phyloP scores from a whole-genome alignment of 2,329 filamentous ascomycete species.

The Phyllosticta capitalensis region DNA sequence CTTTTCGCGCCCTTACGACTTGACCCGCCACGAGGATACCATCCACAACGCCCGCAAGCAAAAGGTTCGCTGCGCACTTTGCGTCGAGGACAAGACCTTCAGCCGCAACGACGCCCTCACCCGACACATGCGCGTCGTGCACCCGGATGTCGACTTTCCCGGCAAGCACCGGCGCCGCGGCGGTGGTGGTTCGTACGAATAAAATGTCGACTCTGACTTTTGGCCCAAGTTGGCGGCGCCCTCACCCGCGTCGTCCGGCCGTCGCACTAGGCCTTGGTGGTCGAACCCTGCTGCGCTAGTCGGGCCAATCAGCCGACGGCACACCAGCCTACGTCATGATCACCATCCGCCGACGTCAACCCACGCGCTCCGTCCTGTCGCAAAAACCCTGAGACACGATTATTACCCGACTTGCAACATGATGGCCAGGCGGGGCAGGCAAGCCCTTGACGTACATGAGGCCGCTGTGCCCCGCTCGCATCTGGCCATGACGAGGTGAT shows the following conservation, averaged over 20 bases:
- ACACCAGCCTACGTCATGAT: not conserved
- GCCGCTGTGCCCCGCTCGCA: not conserved
- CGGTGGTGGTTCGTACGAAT: constrained; percentile 16
- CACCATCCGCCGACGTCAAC: not conserved
- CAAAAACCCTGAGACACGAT: not conserved
- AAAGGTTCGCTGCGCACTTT: constrained; percentile 87
- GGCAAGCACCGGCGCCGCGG: constrained; percentile 47
- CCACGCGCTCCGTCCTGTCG: not conserved
- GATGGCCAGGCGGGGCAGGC: not conserved
- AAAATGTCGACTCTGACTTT: not conserved
- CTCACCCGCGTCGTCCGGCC: not conserved
- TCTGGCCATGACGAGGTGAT: not conserved
- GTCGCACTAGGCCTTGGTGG: not conserved
- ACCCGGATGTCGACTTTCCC: constrained; percentile 78
- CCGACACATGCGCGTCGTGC: constrained; percentile 86
- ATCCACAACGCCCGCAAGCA: constrained; percentile 93
- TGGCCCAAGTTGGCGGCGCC: not conserved
- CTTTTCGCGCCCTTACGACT: constrained; percentile 91
- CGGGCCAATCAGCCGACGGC: not conserved
- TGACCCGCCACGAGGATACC: constrained; percentile 93
- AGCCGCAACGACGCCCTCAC: constrained; percentile 91
- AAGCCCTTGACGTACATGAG: not conserved
- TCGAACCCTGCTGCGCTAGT: not conserved
- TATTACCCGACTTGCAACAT: not conserved
- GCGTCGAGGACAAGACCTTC: constrained; percentile 94